Evolutionary conservation across 2,329 filamentous ascomycete genomes (phyloP), one percentile per base, ranked within the genome.

Genomic region (Xylariomycetidae sp.): DNA sequence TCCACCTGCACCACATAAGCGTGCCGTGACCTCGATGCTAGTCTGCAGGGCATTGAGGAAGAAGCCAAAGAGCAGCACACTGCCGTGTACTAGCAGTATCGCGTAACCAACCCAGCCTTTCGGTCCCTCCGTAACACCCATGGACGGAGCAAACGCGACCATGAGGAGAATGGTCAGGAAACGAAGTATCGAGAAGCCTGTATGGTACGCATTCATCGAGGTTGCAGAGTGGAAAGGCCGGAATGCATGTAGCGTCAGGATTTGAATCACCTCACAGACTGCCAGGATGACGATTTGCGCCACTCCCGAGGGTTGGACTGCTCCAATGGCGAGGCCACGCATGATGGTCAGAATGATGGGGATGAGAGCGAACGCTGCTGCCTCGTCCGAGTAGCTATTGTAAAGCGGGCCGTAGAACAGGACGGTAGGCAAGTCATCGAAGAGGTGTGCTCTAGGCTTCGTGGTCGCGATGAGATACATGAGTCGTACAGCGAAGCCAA

Each of bases 191-290:
- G 88, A 77, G 58, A 95, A 95, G 42, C 88, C 77, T 2, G 83
- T 85, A 50, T 96, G 89, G 47, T 95, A 95, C 8, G 86, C 78
- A 54, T 96, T 96, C 92, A 98, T 98, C 18, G 90, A 95, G 0
- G 92, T 96, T 15, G 89, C 79, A 2, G 81, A 79, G 40, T 90
- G 82, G 52, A 93, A 98, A 1, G 92, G 92, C 12, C 85, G 79
- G 64, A 96, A 94, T 6, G 87, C 86, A 49, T 92, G 81, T 4
- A 96, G 65, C 0, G 89, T 90, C 27, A 96, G 68, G 22, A 95
- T 79, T 38, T 89, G 78, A 20, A 95, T 82, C 42, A 96, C 84
- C 63, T 98, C 92, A 59, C 89, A 95, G 34, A 95, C 90, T 17
- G 89, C 89, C 24, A 98, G 72, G 26, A 96, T 69, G 16, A 95